Evolutionary conservation across 495 filamentous ascomycete genomes (phyloP), one percentile per base, ranked within the genome.

Genomic region (Baudoinia panamericana): DNA sequence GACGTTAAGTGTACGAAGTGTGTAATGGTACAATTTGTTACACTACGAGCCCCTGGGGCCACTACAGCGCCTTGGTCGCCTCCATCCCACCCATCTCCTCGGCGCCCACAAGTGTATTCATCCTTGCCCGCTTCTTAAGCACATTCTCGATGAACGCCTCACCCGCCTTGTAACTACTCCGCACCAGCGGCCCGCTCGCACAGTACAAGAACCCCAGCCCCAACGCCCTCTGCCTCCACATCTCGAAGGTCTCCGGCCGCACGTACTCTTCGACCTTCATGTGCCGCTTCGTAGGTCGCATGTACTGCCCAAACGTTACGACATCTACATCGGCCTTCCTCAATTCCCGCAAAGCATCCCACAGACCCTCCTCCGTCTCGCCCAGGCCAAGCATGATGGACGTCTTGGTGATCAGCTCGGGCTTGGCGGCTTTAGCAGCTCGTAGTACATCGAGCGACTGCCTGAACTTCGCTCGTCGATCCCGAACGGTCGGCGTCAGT

Each of bases 111-210:
- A 59, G 45, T 11, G 52, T 52, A 37, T 58, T 69, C 43, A 63
- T 55, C 20, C 69, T 67, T 11, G 72, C 70, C 38, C 88, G 70
- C 74, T 94, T 94, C 69, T 81, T 82, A 29, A 97, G 63, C 6
- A 96, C 90, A 51, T 97, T 96, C 69, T 97, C 92, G 45, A 97
- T 96, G 62, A 97, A 97, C 0, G 84, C 85, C 65, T 97, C 90
- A 6, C 90, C 90, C 9, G 90, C 90, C 65, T 97, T 97, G 62
- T 97, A 97, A 23, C 80, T 87, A 37, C 84, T 92, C 43, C 90
- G 69, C 6, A 97, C 90, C 31, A 97, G 61, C 2, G 90, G 90
- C 4, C 90, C 90, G 30, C 82, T 88, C 4, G 90, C 90, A 59
- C 84, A 90, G 58, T 96, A 96, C 44, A 97, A 57, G 70, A 97